Conservation (phyloP, 208 protist genomes). For the Leishmania braziliensis region DNA sequence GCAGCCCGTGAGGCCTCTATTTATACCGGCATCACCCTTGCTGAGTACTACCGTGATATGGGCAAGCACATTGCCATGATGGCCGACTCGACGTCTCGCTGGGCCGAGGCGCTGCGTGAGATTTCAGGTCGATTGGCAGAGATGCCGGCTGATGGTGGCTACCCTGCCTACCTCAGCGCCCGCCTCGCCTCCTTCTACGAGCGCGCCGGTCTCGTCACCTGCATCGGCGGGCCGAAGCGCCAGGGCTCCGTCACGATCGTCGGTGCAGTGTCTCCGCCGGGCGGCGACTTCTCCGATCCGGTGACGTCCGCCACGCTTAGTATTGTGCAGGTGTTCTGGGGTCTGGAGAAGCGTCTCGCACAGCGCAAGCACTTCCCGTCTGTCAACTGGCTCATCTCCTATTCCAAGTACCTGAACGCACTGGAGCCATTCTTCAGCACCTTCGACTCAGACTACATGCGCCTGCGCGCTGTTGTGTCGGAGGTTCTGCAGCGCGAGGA, state of each 20-base stretch:
- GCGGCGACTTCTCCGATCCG: conserved; percentile 99
- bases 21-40: conserved; percentile 99
- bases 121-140: conserved; percentile 99
- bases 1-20: conserved; percentile 99
- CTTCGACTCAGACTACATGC: conserved; percentile 96
- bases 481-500: conserved; percentile 99
- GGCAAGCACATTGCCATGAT: conserved; percentile 99
- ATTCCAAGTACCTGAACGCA: conserved; percentile 98
- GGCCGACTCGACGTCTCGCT: conserved; percentile 99
- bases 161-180: conserved; percentile 99
- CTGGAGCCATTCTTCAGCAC: conserved; percentile 98
- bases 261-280: conserved; percentile 99
- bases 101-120: conserved; percentile 99
- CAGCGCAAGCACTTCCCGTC: conserved; percentile 99
- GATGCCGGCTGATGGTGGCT: conserved; percentile 99
- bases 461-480: conserved; percentile 90
- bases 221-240: conserved; percentile 96
- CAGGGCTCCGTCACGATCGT: conserved; percentile 99
- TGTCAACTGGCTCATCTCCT: conserved; percentile 99
- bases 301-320: conserved; percentile 99
- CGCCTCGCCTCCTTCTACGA: conserved; percentile 99
- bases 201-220: conserved; percentile 93
- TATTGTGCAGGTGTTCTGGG: conserved; percentile 99
- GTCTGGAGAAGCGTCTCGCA: conserved; percentile 99
- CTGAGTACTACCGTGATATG: conserved; percentile 99